Evolutionary conservation across 768 basidiomycete species (phyloP), one percentile per base, ranked within the genome.

Genomic region (Boletus subparvulus): DNA sequence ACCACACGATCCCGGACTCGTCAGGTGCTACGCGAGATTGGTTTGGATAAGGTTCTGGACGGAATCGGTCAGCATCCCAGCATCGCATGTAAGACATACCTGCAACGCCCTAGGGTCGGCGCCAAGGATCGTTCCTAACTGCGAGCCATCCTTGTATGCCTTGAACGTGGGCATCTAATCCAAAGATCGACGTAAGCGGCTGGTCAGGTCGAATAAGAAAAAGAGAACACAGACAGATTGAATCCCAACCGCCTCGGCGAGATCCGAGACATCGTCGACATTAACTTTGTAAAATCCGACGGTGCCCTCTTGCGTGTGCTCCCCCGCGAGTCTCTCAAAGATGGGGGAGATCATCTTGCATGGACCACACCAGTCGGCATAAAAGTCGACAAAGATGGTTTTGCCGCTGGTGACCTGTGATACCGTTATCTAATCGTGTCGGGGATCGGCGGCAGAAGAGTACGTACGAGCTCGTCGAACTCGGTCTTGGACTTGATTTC

Each of bases 231-330:
- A 40, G 59, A 88, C 86, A 36, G 83, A 80, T 61, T 76, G 74
- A 52, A 88, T 73, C 26, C 75, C 75, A 49, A 81, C 79, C 65
- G 81, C 82, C 50, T 77, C 65, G 0, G 81, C 58, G 52, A 87
- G 78, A 0, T 78, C 75, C 1, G 21, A 2, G 58, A 36, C 48
- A 79, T 77, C 10, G 63, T 92, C 89, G 24, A 88, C 79, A 61
- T 92, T 83, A 56, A 90, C 79, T 69, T 88, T 90, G 78, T 83
- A 87, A 74, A 88, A 91, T 16, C 74, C 75, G 56, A 85, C 65
- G 10, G 36, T 8, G 10, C 61, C 68, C 2, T 63, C 51, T 45
- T 56, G 59, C 4, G 64, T 58, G 0, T 48, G 42, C 11, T 60
- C 0, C 1, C 51, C 54, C 4, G 21, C 21, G 21, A 55, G 28